Evolutionary conservation across 2,329 filamentous ascomycete species (phyloP), one percentile per base, ranked within the genome.

Genomic region (Dactylonectria macrodidyma): DNA sequence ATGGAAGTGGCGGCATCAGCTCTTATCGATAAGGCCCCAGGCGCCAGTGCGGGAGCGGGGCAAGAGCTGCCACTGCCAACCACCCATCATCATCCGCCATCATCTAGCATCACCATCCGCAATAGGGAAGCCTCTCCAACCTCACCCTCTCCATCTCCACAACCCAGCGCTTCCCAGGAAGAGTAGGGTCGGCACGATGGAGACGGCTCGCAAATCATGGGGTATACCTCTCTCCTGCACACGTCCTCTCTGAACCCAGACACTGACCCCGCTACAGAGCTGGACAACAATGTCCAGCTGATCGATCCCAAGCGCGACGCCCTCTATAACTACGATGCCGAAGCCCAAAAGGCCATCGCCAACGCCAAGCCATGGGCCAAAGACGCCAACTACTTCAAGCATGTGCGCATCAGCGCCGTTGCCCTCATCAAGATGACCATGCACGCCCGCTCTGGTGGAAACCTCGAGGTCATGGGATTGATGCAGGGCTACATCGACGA

Each of bases 351-450:
- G 78, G 83, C 86, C 44, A 88, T 93, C 72, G 87, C 87, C 69
- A 83, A 87, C 11, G 84, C 87, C 24, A 88, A 88, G 61, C 95
- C 95, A 68, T 98, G 96, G 96, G 85, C 84, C 57, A 85, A 85
- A 54, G 91, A 98, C 78, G 91, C 92, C 0, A 88, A 94, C 81
- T 91, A 98, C 86, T 99, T 98, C 89, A 97, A 95, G 80, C 89
- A 93, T 61, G 94, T 98, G 54, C 94, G 95, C 76, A 95, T 99
- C 82, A 97, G 94, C 59, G 95, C 96, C 66, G 92, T 97, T 12
- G 96, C 96, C 5, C 89, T 99, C 66, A 89, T 98, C 75, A 99
- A 99, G 84, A 99, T 99, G 96, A 94, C 97, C 71, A 98, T 98
- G 93, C 96, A 99, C 81, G 96, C 96, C 10, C 93, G 96, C n/a